phyloP scores from a whole-genome alignment of 805 yeast genomes.

The Candida sanyiensis region DNA sequence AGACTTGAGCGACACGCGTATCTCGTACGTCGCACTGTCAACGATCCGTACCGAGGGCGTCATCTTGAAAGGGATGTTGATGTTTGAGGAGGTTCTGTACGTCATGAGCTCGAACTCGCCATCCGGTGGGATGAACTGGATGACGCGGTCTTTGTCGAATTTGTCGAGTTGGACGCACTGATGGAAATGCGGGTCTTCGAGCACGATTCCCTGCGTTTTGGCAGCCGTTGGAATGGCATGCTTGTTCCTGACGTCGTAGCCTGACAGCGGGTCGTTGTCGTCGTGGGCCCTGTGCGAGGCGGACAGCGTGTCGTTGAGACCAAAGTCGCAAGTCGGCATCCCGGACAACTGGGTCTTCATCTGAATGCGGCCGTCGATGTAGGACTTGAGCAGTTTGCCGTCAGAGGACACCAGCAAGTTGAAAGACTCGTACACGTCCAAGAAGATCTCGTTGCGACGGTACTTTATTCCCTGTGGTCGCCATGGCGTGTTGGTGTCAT shows the following conservation, averaged over 20 bases:
- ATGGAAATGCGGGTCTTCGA: slow-evolving; percentile 81
- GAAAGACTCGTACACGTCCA: slow-evolving; percentile 72
- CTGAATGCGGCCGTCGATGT: slow-evolving; percentile 69
- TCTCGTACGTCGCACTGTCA: slow-evolving; percentile 43
- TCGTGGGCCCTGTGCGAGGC: slow-evolving; percentile 18
- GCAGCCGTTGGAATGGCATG: slow-evolving; percentile 25
- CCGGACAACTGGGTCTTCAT: slow-evolving; percentile 74
- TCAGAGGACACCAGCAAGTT: slow-evolving; percentile 62
- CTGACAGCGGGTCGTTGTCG: slow-evolving; percentile 24
- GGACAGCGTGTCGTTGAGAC: slow-evolving; percentile 53
- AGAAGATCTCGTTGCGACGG: slow-evolving; percentile 71
- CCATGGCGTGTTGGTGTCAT: slow-evolving; percentile 45
- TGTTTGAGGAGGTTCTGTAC: slow-evolving; percentile 53
- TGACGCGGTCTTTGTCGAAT: slow-evolving; percentile 58
- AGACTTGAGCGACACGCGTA: slow-evolving; percentile 58
- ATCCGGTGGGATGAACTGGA: slow-evolving; percentile 81
- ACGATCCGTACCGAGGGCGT: slow-evolving; percentile 46
- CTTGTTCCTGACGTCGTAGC: slow-evolving; percentile 27
- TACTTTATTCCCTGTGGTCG: slow-evolving; percentile 65
- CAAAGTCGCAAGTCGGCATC: slow-evolving; percentile 78
- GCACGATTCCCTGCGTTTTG: slow-evolving; percentile 33
- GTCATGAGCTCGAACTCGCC: slow-evolving; percentile 81
- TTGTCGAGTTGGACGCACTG: slow-evolving; percentile 74
- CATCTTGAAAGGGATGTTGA: slow-evolving; percentile 67
- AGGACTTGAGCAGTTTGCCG: slow-evolving; percentile 59